phyloP scores from a whole-genome alignment of 208 protist species.

The Trypanosoma brucei region DNA sequence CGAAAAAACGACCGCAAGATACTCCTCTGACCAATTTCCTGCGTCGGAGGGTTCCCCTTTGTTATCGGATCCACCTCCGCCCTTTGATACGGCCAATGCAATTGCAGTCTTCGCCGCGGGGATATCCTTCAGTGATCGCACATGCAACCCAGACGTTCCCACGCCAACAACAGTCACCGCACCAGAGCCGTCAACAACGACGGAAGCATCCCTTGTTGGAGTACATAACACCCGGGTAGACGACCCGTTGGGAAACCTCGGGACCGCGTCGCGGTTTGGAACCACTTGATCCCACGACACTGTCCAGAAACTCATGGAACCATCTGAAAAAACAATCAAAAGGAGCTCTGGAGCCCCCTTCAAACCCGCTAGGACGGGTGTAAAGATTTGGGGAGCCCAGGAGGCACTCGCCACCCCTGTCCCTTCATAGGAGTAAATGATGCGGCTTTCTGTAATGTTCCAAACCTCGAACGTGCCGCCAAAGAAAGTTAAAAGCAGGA shows the following conservation, averaged over 20 bases:
- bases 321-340: slow-evolving; percentile 65
- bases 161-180: slow-evolving; percentile 8
- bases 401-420: slow-evolving; percentile 65
- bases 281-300: slow-evolving; percentile 74
- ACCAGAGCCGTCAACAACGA: slow-evolving; percentile 46
- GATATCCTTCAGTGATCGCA: slow-evolving; percentile 14
- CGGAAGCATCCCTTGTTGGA: slow-evolving; percentile 27
- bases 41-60: not conserved
- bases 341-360: slow-evolving; percentile 70
- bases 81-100: slow-evolving; percentile 15
- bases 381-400: slow-evolving; percentile 67
- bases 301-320: slow-evolving; percentile 68
- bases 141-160: slow-evolving; percentile 4
- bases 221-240: slow-evolving; percentile 33
- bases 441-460: slow-evolving; percentile 45
- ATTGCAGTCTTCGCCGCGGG: slow-evolving; percentile 1
- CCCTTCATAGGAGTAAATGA: slow-evolving; percentile 72
- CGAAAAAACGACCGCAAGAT: slow-evolving; percentile 22
- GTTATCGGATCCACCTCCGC: not conserved
- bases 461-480: slow-evolving; percentile 84
- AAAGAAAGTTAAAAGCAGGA: slow-evolving; percentile 64
- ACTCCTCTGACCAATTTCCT: not conserved
- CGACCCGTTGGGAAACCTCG: slow-evolving; percentile 32
- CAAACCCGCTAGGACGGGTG: slow-evolving; percentile 44
- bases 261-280: slow-evolving; percentile 53